Percentiles rank a stretch among this genome's conserved stretches.
These are phyloP conservation scores for Diaporthe longicolla DNA, from an alignment of 2,329 filamentous ascomycete genomes.

Conservation along the genomic window DNA sequence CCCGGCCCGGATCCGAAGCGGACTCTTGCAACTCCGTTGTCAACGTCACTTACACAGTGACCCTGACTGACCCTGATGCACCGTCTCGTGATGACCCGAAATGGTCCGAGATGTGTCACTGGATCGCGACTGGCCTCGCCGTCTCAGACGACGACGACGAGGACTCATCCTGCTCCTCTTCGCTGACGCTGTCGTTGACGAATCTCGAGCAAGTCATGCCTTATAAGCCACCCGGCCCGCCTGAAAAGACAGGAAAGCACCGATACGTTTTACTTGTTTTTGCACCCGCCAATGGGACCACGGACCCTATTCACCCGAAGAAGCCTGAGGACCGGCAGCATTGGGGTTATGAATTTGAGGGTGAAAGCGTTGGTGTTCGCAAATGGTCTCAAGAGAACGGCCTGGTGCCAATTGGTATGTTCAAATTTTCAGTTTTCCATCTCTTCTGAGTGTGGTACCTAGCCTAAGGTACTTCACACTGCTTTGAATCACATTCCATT, in stretches of 20 bases:
- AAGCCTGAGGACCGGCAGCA: slow-evolving; percentile 55
- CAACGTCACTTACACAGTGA: slow-evolving; percentile 50
- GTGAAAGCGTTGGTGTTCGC: slow-evolving; percentile 54
- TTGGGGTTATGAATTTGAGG: slow-evolving; percentile 56
- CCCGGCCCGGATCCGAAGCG: slow-evolving; percentile 42
- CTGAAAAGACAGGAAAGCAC: slow-evolving; percentile 58
- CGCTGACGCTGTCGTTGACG: background rate
- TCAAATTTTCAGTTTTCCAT: background rate
- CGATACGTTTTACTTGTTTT: slow-evolving; percentile 60
- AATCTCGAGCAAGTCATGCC: slow-evolving; percentile 53
- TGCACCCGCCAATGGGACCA: slow-evolving; percentile 56
- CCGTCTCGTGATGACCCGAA: slow-evolving; percentile 58
- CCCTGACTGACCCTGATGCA: slow-evolving; percentile 60
- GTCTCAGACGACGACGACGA: slow-evolving; percentile 19
- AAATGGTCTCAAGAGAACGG: slow-evolving; percentile 59
- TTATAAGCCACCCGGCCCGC: slow-evolving; percentile 59
- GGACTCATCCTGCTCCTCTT: slow-evolving; percentile 43
- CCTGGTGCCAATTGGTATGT: slow-evolving; percentile 58
- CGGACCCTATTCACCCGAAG: slow-evolving; percentile 51
- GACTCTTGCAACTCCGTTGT: slow-evolving; percentile 8
- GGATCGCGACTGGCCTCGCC: slow-evolving; percentile 56
- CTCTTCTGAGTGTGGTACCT: no score
- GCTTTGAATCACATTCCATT: background rate
- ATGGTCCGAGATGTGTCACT: slow-evolving; percentile 63
- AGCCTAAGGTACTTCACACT: no score